Conservation (phyloP, 495 filamentous ascomycete genomes). For the Niebla homalea region DNA sequence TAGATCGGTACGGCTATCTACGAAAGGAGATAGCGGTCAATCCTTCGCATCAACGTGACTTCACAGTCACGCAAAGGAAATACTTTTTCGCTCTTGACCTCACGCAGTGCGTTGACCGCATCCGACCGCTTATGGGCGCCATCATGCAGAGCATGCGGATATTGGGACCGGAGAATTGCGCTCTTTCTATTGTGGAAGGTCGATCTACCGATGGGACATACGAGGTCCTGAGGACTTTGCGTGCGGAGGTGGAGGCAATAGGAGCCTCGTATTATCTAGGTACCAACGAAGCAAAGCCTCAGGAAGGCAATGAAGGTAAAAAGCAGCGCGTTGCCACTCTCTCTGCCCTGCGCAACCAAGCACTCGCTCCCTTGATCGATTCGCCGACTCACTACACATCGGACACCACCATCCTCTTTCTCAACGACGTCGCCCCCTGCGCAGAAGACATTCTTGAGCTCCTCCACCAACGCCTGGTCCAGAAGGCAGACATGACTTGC, state of each 20-base stretch:
- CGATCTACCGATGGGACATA: constrained; percentile 37
- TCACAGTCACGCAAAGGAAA: background rate
- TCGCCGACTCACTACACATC: background rate
- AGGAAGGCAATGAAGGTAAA: background rate
- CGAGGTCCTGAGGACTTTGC: constrained; percentile 29
- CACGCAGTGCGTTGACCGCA: constrained; percentile 25
- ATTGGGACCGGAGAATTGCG: constrained; percentile 34
- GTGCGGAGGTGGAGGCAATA: constrained; percentile 21
- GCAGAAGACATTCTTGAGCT: constrained; percentile 41
- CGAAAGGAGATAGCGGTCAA: too few species aligned
- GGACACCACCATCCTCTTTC: constrained; percentile 33
- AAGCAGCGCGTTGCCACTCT: constrained; percentile 25
- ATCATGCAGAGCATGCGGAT: constrained; percentile 34
- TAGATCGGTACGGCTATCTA: too few species aligned
- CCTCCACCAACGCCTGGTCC: constrained; percentile 28
- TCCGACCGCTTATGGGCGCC: constrained; percentile 35
- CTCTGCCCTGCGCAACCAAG: constrained; percentile 32
- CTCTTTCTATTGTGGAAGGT: constrained; percentile 36
- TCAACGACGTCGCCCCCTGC: constrained; percentile 37
- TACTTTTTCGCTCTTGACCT: constrained; percentile 41
- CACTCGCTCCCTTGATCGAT: constrained; percentile 27
- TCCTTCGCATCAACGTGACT: too few species aligned
- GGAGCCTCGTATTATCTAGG: constrained; percentile 25
- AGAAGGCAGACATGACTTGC: constrained; percentile 38
- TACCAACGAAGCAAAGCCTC: constrained; percentile 26